Evolutionary conservation across 306 rosid species (phyloP).

Genomic region (Rosa lucieae): DNA sequence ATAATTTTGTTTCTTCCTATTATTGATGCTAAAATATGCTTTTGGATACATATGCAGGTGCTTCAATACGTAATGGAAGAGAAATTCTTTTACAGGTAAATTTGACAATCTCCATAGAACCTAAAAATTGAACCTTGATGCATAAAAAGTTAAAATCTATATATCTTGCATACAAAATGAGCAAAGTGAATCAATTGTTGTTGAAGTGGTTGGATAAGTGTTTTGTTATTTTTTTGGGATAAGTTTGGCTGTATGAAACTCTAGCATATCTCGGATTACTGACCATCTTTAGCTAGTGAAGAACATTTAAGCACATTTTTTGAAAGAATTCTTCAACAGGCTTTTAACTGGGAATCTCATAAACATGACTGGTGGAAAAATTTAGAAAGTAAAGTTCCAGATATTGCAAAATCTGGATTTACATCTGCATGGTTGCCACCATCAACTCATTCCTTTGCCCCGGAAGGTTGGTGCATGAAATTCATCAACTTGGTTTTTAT

Average conservation of each 20-base stretch:
- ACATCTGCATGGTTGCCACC: conserved; percentile 96
- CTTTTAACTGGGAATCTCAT: conserved; percentile 93
- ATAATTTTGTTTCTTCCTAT: conserved; percentile 4
- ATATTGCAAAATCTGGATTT: conserved; percentile 73
- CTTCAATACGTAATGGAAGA: conserved; percentile 61
- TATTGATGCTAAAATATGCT: conserved; percentile 11
- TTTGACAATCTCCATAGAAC: conserved; percentile 8
- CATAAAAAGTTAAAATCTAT: background rate
- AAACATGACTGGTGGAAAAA: conserved; percentile 76
- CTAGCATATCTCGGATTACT: conserved; percentile 6
- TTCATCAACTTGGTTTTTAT: conserved; percentile 2
- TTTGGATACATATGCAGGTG: conserved; percentile 39
- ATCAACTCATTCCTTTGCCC: conserved; percentile 69
- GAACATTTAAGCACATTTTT: conserved; percentile 3
- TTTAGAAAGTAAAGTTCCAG: conserved; percentile 68
- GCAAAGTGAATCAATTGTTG: background rate
- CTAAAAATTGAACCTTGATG: background rate
- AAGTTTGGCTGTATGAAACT: conserved; percentile 11
- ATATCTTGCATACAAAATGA: background rate
- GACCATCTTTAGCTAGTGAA: background rate
- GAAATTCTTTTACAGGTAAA: conserved; percentile 83
- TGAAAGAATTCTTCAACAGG: conserved; percentile 47
- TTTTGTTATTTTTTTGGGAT: background rate
- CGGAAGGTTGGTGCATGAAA: conserved; percentile 55
- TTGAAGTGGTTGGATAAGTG: background rate